A percentile compares a stretch with the other conserved stretches of the same genome.
phyloP scores from a whole-genome alignment of 495 filamentous ascomycete genomes.

The Penicillium simplicissimum region DNA sequence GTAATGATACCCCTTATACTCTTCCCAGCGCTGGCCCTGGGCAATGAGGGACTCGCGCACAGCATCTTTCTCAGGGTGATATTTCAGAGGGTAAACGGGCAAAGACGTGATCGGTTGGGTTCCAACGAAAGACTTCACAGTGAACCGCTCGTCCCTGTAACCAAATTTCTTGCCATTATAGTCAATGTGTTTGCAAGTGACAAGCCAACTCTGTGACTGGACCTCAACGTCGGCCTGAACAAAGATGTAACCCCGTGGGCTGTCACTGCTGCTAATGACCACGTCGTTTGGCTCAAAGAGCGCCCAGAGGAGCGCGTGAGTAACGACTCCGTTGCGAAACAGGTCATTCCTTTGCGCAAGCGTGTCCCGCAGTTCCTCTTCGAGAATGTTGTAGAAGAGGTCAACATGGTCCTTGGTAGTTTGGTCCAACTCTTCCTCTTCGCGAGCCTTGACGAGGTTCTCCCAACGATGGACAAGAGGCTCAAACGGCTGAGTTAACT shows the following conservation, averaged over 20 bases:
- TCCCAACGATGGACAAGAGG: conserved; percentile 69
- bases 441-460: conserved; percentile 48
- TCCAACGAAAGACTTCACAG: conserved; percentile 54
- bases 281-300: conserved; percentile 52
- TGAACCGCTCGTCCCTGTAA: conserved; percentile 38
- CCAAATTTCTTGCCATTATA: conserved; percentile 63
- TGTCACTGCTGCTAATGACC: conserved; percentile 39
- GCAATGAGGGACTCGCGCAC: conserved; percentile 37
- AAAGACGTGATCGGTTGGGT: conserved; percentile 57
- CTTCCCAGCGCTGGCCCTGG: conserved; percentile 52
- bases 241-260: conserved; percentile 42
- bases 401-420: conserved; percentile 56
- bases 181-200: conserved; percentile 53
- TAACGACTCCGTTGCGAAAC: conserved; percentile 58
- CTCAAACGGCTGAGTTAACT: conserved; percentile 61
- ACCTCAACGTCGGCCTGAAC: conserved; percentile 15
- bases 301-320: conserved; percentile 58
- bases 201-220: conserved; percentile 22
- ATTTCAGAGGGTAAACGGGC: conserved; percentile 56
- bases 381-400: conserved; percentile 55
- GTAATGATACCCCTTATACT: conserved; percentile 62
- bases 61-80: conserved; percentile 44
- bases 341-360: conserved; percentile 60
- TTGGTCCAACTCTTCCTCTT: conserved; percentile 48
- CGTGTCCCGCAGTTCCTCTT: conserved; percentile 58